Evolutionary conservation across 345 rosid species (phyloP), one percentile per base, ranked within the genome.

Genomic region (Boechera retrofracta): DNA sequence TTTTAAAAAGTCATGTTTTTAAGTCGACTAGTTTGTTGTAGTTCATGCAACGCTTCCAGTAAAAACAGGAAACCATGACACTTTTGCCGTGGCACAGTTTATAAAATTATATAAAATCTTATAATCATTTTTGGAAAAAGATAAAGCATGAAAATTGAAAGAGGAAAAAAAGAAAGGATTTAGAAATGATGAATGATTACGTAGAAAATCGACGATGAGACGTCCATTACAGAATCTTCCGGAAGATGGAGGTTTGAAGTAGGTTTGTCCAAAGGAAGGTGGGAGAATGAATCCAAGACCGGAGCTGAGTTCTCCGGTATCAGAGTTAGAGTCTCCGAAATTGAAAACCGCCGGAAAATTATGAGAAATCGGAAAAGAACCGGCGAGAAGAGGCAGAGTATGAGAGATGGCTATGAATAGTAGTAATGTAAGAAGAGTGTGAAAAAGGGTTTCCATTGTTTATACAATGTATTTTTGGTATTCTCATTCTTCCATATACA

Each of bases 251-350:
- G 67, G 72, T 61, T 45, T 68, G 35, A 82, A 79, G 79, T 57
- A 82, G 18, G 83, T 77, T 62, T 77, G 56, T 16, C 87, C 89
- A 73, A 78, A 18, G 33, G 93, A 74, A 36, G 84, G 67, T 18
- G 5, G 67, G 45, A 47, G 82, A 28, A 49, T 64, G n/a, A 58
- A 5, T 6, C 79, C 82, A 18, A 87, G 77, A 51, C 88, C 85
- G 7, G 91, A 84, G 21, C 75, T 57, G n/a, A 82, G 62, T 45
- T 82, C 85, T 8, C 91, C 89, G 5, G 93, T 82, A 44, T 85
- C 89, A 0, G 89, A 82, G 59, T 88, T 85, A 0, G 89, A 88
- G 76, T 83, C 89, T 3, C 92, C 92, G 1, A 88, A 86, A 81
- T 85, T 86, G 38, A 85, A 85, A 36, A 85, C 74, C 8, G 90